Evolutionary conservation across 108 stramenopile species (phyloP).

Genomic region (Ochromonas danica): DNA sequence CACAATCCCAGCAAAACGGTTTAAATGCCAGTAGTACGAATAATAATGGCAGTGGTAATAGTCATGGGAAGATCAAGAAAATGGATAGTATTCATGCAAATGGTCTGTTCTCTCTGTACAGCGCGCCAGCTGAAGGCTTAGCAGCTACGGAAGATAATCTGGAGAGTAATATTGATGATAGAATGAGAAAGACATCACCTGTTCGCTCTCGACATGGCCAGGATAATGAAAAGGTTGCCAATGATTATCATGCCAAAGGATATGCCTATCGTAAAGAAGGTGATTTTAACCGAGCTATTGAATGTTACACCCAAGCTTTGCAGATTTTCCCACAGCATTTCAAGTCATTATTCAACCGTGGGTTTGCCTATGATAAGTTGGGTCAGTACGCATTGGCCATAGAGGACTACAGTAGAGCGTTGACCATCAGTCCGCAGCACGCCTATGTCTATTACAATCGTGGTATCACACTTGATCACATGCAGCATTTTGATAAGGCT

Average conservation of each 20-base stretch:
- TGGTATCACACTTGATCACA: slow-evolving; percentile 42
- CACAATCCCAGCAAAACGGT: not conserved
- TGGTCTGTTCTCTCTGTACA: not conserved
- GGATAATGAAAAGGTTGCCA: not conserved
- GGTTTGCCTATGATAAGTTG: slow-evolving; percentile 50
- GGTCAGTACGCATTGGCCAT: slow-evolving; percentile 34
- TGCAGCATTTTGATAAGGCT: slow-evolving; percentile 38
- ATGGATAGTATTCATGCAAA: not conserved
- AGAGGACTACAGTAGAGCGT: slow-evolving; percentile 43
- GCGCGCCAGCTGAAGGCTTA: not conserved
- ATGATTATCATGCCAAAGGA: slow-evolving; percentile 41
- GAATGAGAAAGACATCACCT: not conserved
- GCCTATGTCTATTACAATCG: slow-evolving; percentile 48
- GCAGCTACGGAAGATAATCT: not conserved
- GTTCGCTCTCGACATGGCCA: not conserved
- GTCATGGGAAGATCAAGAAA: not conserved
- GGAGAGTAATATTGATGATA: not conserved
- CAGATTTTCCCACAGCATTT: slow-evolving; percentile 37
- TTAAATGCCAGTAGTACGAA: not conserved
- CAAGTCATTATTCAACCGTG: slow-evolving; percentile 52
- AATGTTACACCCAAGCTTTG: slow-evolving; percentile 40
- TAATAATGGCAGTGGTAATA: not conserved
- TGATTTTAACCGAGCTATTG: slow-evolving; percentile 41
- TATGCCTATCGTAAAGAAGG: slow-evolving; percentile 43
- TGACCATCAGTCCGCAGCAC: slow-evolving; percentile 37